Conservation (phyloP, 768 basidiomycete genomes). For the Albatrellus ellisii region DNA sequence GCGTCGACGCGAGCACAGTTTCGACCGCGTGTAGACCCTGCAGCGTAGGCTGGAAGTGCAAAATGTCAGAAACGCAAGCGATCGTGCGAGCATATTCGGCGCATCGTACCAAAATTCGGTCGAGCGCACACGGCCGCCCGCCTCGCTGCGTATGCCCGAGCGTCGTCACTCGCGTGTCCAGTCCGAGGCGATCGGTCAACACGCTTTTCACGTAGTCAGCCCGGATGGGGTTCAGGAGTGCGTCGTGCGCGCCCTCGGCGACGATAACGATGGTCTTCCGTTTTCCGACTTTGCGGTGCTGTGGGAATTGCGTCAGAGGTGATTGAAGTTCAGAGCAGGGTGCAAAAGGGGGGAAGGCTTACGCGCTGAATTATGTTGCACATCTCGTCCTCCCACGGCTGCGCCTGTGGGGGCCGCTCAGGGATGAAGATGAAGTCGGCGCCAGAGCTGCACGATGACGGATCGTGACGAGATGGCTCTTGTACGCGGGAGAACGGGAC, state of each 20-base stretch:
- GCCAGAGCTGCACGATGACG: slow-evolving; percentile 42
- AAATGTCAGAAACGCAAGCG: slow-evolving; percentile 1
- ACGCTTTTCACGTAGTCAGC: slow-evolving; percentile 88
- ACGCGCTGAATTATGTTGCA: slow-evolving; percentile 74
- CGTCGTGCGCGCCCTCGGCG: slow-evolving; percentile 91
- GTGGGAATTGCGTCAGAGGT: not conserved
- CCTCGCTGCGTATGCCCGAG: slow-evolving; percentile 96
- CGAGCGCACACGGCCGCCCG: slow-evolving; percentile 84
- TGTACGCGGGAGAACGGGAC: slow-evolving; percentile 16
- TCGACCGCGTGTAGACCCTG: slow-evolving; percentile 93
- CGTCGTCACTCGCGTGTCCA: slow-evolving; percentile 94
- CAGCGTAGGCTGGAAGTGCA: slow-evolving; percentile 62
- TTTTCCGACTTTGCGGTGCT: slow-evolving; percentile 90
- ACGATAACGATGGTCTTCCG: slow-evolving; percentile 98
- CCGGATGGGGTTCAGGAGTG: slow-evolving; percentile 79
- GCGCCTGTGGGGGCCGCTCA: slow-evolving; percentile 67
- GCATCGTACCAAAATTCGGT: slow-evolving; percentile 73
- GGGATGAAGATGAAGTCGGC: slow-evolving; percentile 99
- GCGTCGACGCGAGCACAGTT: slow-evolving; percentile 72
- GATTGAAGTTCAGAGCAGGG: slow-evolving; percentile 2
- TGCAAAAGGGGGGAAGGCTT: slow-evolving; percentile 16
- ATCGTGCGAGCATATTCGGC: not conserved
- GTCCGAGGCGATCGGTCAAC: slow-evolving; percentile 70
- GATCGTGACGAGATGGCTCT: not conserved
- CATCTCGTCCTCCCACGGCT: slow-evolving; percentile 89